Conservation (phyloP, 1,284 basidiomycete genomes). For the Mixia osmundae region DNA sequence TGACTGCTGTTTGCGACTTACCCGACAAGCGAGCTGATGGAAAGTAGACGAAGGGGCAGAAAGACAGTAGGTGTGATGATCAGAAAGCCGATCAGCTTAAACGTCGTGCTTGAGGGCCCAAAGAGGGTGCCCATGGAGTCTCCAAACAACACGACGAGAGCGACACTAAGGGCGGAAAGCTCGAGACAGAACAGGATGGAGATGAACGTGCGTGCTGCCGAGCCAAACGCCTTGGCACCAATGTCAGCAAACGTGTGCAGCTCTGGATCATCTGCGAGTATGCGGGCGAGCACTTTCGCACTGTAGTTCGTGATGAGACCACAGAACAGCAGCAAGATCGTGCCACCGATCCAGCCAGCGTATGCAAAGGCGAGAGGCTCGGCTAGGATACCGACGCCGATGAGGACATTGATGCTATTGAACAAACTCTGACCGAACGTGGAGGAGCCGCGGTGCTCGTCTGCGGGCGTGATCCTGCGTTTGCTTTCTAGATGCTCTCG, state of each 20-base stretch:
- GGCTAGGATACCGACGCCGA: slow-evolving; percentile 67
- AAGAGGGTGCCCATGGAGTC: slow-evolving; percentile 55
- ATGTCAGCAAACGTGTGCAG: slow-evolving; percentile 71
- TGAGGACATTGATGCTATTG: slow-evolving; percentile 61
- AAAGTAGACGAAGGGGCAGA: slow-evolving; percentile 56
- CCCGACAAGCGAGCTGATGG: slow-evolving; percentile 56
- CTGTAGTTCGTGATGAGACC: slow-evolving; percentile 64
- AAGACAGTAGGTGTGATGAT: slow-evolving; percentile 60
- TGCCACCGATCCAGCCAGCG: slow-evolving; percentile 61
- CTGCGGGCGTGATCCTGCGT: neutral
- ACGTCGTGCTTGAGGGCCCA: slow-evolving; percentile 37
- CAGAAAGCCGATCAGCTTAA: slow-evolving; percentile 47
- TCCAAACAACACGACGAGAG: slow-evolving; percentile 61
- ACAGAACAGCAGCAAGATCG: slow-evolving; percentile 47
- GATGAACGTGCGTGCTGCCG: slow-evolving; percentile 39
- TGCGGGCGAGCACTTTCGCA: slow-evolving; percentile 54
- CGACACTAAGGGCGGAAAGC: slow-evolving; percentile 48
- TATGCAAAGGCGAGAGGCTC: slow-evolving; percentile 70
- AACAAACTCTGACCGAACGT: slow-evolving; percentile 31
- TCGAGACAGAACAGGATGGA: slow-evolving; percentile 60
- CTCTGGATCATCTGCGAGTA: slow-evolving; percentile 44
- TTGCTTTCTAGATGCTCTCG: neutral
- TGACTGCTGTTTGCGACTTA: slow-evolving; percentile 11
- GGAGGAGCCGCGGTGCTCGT: slow-evolving; percentile 7
- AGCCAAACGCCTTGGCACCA: slow-evolving; percentile 62